These are phyloP conservation scores for Apiospora sp. DNA, from an alignment of 2,329 filamentous ascomycete species.

Conservation along the genomic window DNA sequence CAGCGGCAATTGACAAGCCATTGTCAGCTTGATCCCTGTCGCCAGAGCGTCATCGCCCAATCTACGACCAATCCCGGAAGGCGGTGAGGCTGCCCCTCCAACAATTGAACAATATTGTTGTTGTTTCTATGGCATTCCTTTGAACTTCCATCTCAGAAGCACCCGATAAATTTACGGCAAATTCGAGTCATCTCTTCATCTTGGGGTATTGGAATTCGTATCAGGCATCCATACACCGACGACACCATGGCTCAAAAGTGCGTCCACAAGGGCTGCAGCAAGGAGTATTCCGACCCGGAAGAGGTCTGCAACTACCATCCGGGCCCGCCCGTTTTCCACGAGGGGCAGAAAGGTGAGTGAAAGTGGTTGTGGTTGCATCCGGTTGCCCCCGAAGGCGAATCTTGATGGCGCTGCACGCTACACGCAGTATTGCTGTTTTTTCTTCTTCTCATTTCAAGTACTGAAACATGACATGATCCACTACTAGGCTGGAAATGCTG, in stretches of 20 bases:
- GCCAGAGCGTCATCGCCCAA: conserved; percentile 7
- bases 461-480: not conserved
- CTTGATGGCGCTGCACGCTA: conserved; percentile 25
- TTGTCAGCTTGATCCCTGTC: conserved; percentile 2
- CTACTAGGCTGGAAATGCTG: conserved; percentile 94
- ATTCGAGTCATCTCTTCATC: not conserved
- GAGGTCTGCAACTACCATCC: conserved; percentile 93
- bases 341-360: conserved; percentile 96
- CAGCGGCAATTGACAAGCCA: not conserved
- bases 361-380: conserved; percentile 36
- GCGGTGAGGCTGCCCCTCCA: conserved; percentile 21
- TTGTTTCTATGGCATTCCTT: conserved; percentile 18
- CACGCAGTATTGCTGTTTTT: not conserved
- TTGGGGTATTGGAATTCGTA: not conserved
- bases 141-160: not conserved
- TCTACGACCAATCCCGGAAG: not conserved
- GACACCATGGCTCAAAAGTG: conserved; percentile 80
- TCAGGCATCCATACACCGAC: not conserved
- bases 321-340: conserved; percentile 92
- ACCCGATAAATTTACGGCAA: not conserved
- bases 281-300: conserved; percentile 80
- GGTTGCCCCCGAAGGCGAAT: conserved; percentile 20
- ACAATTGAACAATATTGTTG: conserved; percentile 4
- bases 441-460: not conserved
- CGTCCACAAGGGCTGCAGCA: conserved; percentile 95